phyloP scores from a whole-genome alignment of 2,329 filamentous ascomycete species.

The Microascus cirrosus region DNA sequence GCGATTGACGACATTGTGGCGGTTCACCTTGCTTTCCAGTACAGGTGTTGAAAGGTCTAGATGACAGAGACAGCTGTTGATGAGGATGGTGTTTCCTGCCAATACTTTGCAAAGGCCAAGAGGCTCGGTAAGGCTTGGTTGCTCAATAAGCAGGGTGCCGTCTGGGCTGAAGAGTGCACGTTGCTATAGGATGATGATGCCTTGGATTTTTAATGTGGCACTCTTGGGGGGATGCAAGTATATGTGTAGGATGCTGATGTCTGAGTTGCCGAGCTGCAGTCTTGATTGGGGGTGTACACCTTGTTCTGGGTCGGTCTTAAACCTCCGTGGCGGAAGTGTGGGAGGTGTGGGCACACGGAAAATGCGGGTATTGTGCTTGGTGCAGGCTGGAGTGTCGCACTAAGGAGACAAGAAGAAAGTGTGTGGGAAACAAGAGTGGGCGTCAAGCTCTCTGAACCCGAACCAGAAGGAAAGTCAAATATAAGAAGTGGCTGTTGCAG shows the following conservation, averaged over 20 bases:
- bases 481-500: background rate
- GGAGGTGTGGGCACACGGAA: background rate
- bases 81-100: background rate
- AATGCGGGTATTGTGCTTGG: background rate
- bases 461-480: background rate
- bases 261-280: constrained; percentile 2
- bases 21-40: background rate
- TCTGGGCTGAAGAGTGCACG: background rate
- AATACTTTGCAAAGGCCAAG: background rate
- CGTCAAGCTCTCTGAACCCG: background rate
- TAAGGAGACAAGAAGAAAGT: background rate
- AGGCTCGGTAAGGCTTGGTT: background rate
- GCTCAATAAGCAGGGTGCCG: background rate
- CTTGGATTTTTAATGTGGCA: background rate
- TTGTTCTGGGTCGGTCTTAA: background rate
- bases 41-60: background rate
- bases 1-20: constrained; percentile 46
- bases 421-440: background rate
- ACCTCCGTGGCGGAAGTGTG: background rate
- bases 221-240: background rate
- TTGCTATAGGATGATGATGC: background rate
- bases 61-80: background rate
- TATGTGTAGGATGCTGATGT: background rate
- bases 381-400: background rate
- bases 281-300: constrained; percentile 1